Base-by-base conservation (phyloP, 2,329 filamentous ascomycete genomes). In the Trichoderma sp. region DNA sequence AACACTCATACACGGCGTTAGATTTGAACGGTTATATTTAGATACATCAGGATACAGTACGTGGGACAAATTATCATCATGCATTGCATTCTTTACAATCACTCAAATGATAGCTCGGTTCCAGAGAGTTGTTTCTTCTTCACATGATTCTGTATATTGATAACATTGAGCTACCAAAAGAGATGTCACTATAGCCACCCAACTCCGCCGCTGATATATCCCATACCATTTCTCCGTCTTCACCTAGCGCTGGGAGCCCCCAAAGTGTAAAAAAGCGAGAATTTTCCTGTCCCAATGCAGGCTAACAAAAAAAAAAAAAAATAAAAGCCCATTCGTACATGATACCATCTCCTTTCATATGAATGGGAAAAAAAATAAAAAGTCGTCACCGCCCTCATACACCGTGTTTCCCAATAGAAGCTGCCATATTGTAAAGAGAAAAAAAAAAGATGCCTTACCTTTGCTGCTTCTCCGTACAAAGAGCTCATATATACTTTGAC, bases 171-270 rank as follows among this genome's bases (percentile, higher is more conserved):
- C 73, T 75, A 74, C 73, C 64, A 70, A 69, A 74, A 68, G 67
- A 43, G 16, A 75, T 70, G 67, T 68, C 72, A 76, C 62, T 61
- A 73, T 71, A 72, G 73, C 73, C 72, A 72, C 71, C 71, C 72
- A 79, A 79, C 78, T 79, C 78, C 78, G 72, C 76, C 76, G 77
- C 78, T 79, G 74, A 60, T 60, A 69, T 69, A 4, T 43, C 58
- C 73, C 72, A 70, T 74, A 68, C 74, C 74, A 72, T 72, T 72
- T 47, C 37, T 29, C 40, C 40, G 14, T 58, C 53, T 62, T 35
- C 59, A 66, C 68, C 47, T 5, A 24, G 59, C 63, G 63, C 63
- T 66, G 14, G 55, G 37, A 66, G 63, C 55, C 59, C 63, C 37
- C 40, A n/a, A 29, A 49, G 35, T 24, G n/a, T 49, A n/a, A n/a